Base-by-base conservation (phyloP, 2,329 filamentous ascomycete species). In the Diatrype stigma region DNA sequence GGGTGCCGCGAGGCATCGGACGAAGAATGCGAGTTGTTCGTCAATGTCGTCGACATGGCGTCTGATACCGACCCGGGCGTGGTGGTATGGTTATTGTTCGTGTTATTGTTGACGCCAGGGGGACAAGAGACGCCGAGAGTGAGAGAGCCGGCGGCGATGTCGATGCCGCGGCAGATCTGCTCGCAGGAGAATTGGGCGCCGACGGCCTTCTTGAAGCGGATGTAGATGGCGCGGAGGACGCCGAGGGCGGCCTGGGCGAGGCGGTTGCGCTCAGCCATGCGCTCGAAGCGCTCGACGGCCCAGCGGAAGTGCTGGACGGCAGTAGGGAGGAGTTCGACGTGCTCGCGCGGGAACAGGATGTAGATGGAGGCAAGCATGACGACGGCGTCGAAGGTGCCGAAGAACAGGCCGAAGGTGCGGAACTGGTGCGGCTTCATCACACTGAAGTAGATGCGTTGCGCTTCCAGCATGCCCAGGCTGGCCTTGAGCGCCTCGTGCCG, bases 351-450 rank as follows among this genome's bases (percentile, higher is more conserved):
- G 54, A 83, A 83, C 8, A 85, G 62, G 32, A 85, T 84, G 60
- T 80, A 84, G 30, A 85, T 78, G 17, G 80, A 77, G 0, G 82
- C 78, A 48, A 84, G 72, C 50, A 85, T 71, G 16, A 85, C 79
- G 19, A 84, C 77, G 14, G 82, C 82, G 58, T 86, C 82, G 52
- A 86, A 85, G 6, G 80, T 84, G 48, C 80, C 80, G 48, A 83
- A 84, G 62, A 85, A 84, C 3, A 85, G 70, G 16, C 76, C 72
- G 56, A 81, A 81, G 59, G 74, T 74, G 56, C 74, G 75, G 57
- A 78, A 84, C 47, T 81, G 76, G 40, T 77, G 71, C 16, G 75
- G 73, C 17, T 71, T 70, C 12, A 83, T 64, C 30, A 70, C 67
- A 49, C 74, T 69, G 57, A 82, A 78, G 46, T 78, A 71, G 34